These are phyloP conservation scores for Bacidia gigantensis DNA, from an alignment of 495 filamentous ascomycete species.

Conservation along the genomic window DNA sequence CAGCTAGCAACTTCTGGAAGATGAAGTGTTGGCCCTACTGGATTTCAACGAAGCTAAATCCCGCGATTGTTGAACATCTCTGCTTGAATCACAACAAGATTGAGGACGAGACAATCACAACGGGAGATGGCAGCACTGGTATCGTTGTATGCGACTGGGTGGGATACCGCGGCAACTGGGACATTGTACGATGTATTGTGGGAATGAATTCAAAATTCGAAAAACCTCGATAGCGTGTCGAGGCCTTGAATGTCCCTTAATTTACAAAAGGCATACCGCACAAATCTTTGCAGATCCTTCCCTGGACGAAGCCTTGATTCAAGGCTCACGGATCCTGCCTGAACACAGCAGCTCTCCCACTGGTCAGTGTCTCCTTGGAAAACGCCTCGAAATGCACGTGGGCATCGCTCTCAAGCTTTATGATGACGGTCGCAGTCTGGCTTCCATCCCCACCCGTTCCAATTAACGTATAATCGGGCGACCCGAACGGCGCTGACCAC, in stretches of 20 bases:
- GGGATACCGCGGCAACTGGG: conserved; percentile 82
- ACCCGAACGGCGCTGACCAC: background rate
- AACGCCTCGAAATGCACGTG: background rate
- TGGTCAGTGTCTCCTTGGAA: background rate
- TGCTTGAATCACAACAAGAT: conserved; percentile 48
- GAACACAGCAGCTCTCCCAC: background rate
- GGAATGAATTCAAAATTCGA: conserved; percentile 77
- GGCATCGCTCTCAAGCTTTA: background rate
- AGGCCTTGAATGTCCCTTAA: no score
- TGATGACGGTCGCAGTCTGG: background rate
- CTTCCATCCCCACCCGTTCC: background rate
- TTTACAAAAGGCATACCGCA: background rate
- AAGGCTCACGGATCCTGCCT: background rate
- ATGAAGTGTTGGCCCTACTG: conserved; percentile 83
- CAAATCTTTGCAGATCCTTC: background rate
- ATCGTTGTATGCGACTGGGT: conserved; percentile 92
- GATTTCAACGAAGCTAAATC: conserved; percentile 85
- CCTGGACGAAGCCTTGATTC: no score
- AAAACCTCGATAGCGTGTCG: conserved; percentile 20
- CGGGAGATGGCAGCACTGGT: conserved; percentile 72
- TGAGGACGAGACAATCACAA: conserved; percentile 25
- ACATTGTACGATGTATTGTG: conserved; percentile 74
- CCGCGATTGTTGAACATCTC: conserved; percentile 68
- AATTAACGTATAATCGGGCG: background rate
- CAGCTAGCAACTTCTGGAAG: conserved; percentile 86